Percentiles rank a stretch among this genome's conserved stretches.
These are phyloP conservation scores for Dryas integrifolia DNA, from an alignment of 331 rosid species.

Conservation along the genomic window DNA sequence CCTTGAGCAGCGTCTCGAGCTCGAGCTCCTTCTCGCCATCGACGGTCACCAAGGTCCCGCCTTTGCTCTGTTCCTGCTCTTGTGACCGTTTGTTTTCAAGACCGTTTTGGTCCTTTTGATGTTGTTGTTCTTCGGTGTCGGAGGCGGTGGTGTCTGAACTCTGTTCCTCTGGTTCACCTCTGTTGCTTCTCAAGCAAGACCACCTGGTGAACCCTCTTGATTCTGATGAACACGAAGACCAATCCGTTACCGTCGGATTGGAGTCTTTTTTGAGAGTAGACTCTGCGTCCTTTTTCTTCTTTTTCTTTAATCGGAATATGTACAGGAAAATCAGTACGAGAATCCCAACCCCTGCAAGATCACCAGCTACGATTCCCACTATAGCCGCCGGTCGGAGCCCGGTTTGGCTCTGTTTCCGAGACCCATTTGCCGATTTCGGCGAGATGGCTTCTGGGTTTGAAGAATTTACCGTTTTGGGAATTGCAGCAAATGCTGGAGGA, in stretches of 20 bases:
- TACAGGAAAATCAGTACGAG: slow-evolving; percentile 49
- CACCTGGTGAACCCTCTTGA: slow-evolving; percentile 72
- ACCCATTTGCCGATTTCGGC: slow-evolving; percentile 25
- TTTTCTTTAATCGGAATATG: slow-evolving; percentile 44
- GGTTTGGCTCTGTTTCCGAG: slow-evolving; percentile 21
- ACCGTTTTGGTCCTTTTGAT: slow-evolving; percentile 16
- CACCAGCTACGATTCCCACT: slow-evolving; percentile 72
- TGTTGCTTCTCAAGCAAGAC: slow-evolving; percentile 70
- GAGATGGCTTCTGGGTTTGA: slow-evolving; percentile 6
- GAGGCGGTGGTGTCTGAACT: slow-evolving; percentile 41
- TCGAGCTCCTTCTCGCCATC: slow-evolving; percentile 85
- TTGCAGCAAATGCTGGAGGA: slow-evolving; percentile 88
- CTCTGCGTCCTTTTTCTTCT: slow-evolving; percentile 39
- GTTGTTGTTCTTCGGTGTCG: slow-evolving; percentile 31
- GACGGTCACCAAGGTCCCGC: slow-evolving; percentile 68
- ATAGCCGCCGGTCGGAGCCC: slow-evolving; percentile 53
- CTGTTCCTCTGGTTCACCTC: slow-evolving; percentile 44
- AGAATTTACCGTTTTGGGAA: slow-evolving; percentile 57
- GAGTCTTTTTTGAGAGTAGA: slow-evolving; percentile 37
- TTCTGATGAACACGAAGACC: slow-evolving; percentile 57
- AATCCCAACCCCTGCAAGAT: slow-evolving; percentile 46
- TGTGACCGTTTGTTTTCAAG: slow-evolving; percentile 32
- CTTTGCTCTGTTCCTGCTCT: slow-evolving; percentile 34
- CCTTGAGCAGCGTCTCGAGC: slow-evolving; percentile 70
- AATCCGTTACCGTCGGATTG: slow-evolving; percentile 26